Conservation (phyloP, 768 basidiomycete genomes). For the Obba rivulosa region DNA sequence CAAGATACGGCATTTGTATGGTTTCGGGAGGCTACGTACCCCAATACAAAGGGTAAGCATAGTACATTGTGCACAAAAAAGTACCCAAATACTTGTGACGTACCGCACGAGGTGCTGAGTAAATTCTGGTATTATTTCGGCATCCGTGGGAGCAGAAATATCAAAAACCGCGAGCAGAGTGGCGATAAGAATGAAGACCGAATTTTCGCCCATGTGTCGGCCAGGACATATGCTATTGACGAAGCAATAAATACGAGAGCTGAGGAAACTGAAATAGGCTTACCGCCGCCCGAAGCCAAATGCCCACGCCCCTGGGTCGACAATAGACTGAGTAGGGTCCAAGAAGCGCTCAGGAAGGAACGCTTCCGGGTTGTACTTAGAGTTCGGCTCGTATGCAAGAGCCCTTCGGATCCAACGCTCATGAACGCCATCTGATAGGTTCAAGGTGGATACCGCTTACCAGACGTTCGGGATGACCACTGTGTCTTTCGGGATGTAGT, state of each 20-base stretch:
- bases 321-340: not conserved
- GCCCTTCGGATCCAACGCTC: conserved; percentile 1
- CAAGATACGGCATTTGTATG: conserved; percentile 7
- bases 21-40: conserved; percentile 2
- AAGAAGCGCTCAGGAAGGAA: conserved; percentile 20
- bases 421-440: conserved; percentile 6
- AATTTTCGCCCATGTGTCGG: conserved; percentile 9
- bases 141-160: not conserved
- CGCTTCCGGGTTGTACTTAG: conserved; percentile 7
- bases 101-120: conserved; percentile 8
- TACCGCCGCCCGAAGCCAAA: conserved; percentile 15
- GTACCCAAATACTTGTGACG: not conserved
- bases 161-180: conserved; percentile 12
- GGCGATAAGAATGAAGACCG: conserved; percentile 12
- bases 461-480: conserved; percentile 20
- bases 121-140: conserved; percentile 1
- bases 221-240: conserved; percentile 10
- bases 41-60: too few species aligned
- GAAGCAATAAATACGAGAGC: not conserved
- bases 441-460: conserved; percentile 10
- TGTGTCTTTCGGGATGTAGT: conserved; percentile 21
- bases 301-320: conserved; percentile 3
- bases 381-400: conserved; percentile 5
- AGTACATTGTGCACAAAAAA: too few species aligned
- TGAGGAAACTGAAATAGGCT: not conserved